Evolutionary conservation across 2,329 filamentous ascomycete species (phyloP).

Genomic region (Neoascochyta sp.): DNA sequence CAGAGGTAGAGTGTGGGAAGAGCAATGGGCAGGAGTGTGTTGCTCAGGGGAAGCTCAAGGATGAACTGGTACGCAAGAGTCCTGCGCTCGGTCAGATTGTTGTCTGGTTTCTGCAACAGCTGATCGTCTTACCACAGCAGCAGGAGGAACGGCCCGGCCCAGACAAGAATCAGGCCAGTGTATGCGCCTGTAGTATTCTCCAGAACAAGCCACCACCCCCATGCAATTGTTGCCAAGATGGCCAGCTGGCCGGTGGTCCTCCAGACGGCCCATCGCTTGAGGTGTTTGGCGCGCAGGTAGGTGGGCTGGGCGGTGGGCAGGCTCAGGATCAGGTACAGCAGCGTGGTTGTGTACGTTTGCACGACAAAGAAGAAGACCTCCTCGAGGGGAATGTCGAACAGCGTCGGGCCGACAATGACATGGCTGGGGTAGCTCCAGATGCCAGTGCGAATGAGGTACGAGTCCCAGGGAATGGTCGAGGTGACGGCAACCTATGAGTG

Average conservation of each 20-base stretch:
- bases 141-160: conserved; percentile 64
- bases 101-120: no score
- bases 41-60: conserved; percentile 55
- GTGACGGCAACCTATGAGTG: conserved; percentile 55
- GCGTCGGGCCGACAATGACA: conserved; percentile 59
- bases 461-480: conserved; percentile 73
- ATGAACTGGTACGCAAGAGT: conserved; percentile 62
- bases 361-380: conserved; percentile 76
- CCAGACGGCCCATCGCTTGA: conserved; percentile 38
- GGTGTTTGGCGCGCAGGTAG: conserved; percentile 47
- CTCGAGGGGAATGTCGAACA: conserved; percentile 65
- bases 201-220: conserved; percentile 47
- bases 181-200: conserved; percentile 57
- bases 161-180: conserved; percentile 64
- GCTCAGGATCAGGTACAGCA: conserved; percentile 65
- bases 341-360: conserved; percentile 68
- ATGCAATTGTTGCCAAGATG: conserved; percentile 45
- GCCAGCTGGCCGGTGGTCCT: conserved; percentile 51
- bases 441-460: conserved; percentile 63
- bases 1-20: conserved; percentile 68
- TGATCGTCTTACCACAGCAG: conserved; percentile 58
- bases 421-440: conserved; percentile 69
- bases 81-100: no score
- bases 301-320: conserved; percentile 58
- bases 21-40: conserved; percentile 57